Percentiles rank a stretch among this genome's conserved stretches.
phyloP scores from a whole-genome alignment of 176 grass and related monocot genomes.

The Bolboschoenus planiculmis region DNA sequence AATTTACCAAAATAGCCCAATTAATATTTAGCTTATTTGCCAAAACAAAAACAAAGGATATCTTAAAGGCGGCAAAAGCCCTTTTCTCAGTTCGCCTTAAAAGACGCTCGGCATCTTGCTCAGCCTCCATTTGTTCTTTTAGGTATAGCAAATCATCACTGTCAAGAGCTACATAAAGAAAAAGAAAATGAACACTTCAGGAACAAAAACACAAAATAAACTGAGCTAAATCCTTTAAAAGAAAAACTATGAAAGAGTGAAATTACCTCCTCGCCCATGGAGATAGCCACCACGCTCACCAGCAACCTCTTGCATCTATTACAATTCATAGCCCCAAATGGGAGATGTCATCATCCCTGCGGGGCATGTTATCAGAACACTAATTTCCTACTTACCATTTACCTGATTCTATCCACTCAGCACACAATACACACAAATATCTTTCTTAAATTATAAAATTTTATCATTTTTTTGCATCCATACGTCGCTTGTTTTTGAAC shows the following conservation, averaged over 20 bases:
- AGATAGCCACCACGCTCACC: conserved; percentile 97
- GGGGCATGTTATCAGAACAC: conserved; percentile 98
- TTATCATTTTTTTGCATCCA: neutral
- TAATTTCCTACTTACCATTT: neutral
- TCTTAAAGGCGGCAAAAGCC: conserved; percentile 98
- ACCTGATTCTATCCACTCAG: neutral
- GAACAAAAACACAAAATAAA: conserved; percentile 16
- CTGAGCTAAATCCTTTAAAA: neutral
- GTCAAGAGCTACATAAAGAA: conserved; percentile 78
- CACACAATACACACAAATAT: neutral
- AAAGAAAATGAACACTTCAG: neutral
- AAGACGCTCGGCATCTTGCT: conserved; percentile 93
- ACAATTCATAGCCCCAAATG: conserved; percentile 47
- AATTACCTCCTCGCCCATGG: conserved; percentile 92
- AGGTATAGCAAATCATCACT: conserved; percentile 98
- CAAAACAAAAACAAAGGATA: conserved; percentile 48
- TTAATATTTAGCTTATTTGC: neutral
- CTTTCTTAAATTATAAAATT: neutral
- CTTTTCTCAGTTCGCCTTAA: conserved; percentile 83
- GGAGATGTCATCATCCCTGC: conserved; percentile 86
- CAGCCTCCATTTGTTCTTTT: conserved; percentile 99
- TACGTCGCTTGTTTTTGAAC: neutral
- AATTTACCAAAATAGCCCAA: neutral
- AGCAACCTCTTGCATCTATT: conserved; percentile 99
- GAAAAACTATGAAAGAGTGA: conserved; percentile 14